Evolutionary conservation across 306 rosid species (phyloP).

Genomic region (Bauhinia variegata): DNA sequence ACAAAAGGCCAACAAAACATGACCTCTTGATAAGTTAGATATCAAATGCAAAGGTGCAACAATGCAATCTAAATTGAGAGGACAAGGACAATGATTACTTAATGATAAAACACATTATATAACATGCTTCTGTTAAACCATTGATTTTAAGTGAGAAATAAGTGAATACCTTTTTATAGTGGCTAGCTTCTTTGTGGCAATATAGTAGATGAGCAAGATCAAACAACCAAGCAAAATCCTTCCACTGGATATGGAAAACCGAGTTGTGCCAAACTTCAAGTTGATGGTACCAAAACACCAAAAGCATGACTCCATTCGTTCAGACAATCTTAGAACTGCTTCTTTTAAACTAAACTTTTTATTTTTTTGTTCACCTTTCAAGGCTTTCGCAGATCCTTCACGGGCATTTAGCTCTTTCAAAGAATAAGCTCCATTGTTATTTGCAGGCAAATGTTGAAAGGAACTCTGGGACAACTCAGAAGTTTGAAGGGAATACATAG

Average conservation of each 20-base stretch:
- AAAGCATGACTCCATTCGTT: slow-evolving; percentile 58
- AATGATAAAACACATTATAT: background rate
- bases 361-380: slow-evolving; percentile 37
- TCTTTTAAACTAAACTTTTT: slow-evolving; percentile 39
- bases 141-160: background rate
- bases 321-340: slow-evolving; percentile 50
- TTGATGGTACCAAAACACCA: slow-evolving; percentile 71
- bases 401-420: slow-evolving; percentile 32
- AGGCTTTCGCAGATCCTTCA: slow-evolving; percentile 37
- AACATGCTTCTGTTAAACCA: background rate
- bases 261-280: slow-evolving; percentile 65
- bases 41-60: background rate
- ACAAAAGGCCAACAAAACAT: background rate
- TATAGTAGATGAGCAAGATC: slow-evolving; percentile 54
- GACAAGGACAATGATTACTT: slow-evolving; percentile 6
- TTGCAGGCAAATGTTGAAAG: slow-evolving; percentile 31
- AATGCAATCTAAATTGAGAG: slow-evolving; percentile 14
- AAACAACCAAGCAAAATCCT: slow-evolving; percentile 64
- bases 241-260: slow-evolving; percentile 60
- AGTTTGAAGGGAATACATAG: slow-evolving; percentile 57
- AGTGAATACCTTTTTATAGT: slow-evolving; percentile 58
- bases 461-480: slow-evolving; percentile 47
- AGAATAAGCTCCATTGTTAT: slow-evolving; percentile 39
- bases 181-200: slow-evolving; percentile 61
- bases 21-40: background rate